Evolutionary conservation across 495 filamentous ascomycete species (phyloP).

Genomic region (Aspergillus mulundensis): DNA sequence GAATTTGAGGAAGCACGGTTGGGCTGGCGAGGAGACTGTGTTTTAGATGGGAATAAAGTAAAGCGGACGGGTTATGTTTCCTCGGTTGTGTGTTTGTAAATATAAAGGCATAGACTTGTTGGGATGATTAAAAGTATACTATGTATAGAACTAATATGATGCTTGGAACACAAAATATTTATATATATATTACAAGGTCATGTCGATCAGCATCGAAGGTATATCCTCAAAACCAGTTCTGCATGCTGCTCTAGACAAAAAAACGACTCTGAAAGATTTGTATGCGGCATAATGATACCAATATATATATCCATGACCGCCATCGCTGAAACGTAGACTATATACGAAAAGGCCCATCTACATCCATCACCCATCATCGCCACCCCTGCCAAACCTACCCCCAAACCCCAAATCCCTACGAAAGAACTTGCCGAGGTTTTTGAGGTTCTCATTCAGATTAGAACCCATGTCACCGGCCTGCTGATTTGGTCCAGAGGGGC

Average conservation of each 20-base stretch:
- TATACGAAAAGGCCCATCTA: neutral
- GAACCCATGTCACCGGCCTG: conserved; percentile 36
- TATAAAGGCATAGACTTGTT: neutral
- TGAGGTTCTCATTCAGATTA: conserved; percentile 84
- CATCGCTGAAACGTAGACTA: neutral
- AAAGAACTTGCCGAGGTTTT: conserved; percentile 96
- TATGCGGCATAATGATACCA: neutral
- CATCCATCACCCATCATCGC: conserved; percentile 28
- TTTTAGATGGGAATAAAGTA: neutral
- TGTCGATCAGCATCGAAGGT: too few species aligned
- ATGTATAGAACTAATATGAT: neutral
- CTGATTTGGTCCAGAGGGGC: conserved; percentile 2
- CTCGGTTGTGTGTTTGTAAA: neutral
- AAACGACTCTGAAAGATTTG: too few species aligned
- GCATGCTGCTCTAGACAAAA: neutral
- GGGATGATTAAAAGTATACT: neutral
- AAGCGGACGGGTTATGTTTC: neutral
- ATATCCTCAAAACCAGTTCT: too few species aligned
- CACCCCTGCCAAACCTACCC: conserved; percentile 57
- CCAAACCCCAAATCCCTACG: conserved; percentile 82
- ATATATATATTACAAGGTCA: conserved; percentile 1
- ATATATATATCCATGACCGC: neutral
- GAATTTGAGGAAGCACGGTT: conserved; percentile 62
- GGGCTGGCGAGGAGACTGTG: conserved; percentile 18
- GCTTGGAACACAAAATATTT: neutral